Percentiles rank a stretch among this genome's conserved stretches.
phyloP scores from a whole-genome alignment of 257 asterid genomes.

The Gynochthodes officinalis region DNA sequence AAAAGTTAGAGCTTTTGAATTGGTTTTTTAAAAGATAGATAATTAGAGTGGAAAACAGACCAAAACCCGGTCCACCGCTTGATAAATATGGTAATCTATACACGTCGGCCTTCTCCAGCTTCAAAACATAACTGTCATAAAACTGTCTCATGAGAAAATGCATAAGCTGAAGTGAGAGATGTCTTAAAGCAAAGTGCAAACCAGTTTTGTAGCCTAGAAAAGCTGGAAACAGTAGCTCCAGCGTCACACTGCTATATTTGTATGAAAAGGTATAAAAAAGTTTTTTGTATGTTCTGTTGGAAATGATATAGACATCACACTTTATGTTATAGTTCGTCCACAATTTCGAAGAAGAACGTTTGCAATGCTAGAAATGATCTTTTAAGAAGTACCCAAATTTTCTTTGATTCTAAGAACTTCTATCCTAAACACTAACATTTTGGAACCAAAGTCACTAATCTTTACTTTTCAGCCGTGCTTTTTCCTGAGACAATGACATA shows the following conservation, averaged over 20 bases:
- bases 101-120: conserved; percentile 96
- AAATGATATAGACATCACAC: neutral
- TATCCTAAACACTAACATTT: neutral
- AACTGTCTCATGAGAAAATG: conserved; percentile 25
- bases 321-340: neutral
- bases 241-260: neutral
- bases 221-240: neutral
- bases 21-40: neutral
- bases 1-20: neutral
- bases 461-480: neutral
- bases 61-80: conserved; percentile 98
- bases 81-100: conserved; percentile 87
- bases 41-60: conserved; percentile 40
- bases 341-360: neutral
- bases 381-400: neutral
- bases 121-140: conserved; percentile 76
- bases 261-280: neutral
- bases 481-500: neutral
- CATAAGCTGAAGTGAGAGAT: neutral
- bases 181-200: neutral
- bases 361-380: neutral
- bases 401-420: neutral
- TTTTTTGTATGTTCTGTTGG: neutral
- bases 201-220: neutral
- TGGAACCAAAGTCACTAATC: neutral